phyloP scores from a whole-genome alignment of 2,329 filamentous ascomycete genomes.

The Endothia cerciana region DNA sequence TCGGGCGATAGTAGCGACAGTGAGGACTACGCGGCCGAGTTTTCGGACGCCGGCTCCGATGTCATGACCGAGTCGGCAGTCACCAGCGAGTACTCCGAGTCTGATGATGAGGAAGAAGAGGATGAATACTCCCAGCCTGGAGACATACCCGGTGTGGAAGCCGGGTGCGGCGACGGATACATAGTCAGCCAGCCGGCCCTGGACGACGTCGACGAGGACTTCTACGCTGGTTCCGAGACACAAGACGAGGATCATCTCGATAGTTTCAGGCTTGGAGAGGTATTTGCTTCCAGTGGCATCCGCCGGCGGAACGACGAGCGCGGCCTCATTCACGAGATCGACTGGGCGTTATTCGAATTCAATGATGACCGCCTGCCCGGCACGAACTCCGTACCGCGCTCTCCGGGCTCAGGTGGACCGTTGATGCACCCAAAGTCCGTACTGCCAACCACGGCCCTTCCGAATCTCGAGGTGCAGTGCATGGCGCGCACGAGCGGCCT shows the following conservation, averaged over 20 bases:
- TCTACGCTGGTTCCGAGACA: slow-evolving; percentile 73
- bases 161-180: slow-evolving; percentile 75
- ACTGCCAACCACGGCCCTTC: slow-evolving; percentile 63
- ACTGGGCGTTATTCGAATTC: slow-evolving; percentile 92
- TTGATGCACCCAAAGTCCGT: slow-evolving; percentile 60
- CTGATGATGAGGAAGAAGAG: slow-evolving; percentile 50
- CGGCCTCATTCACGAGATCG: slow-evolving; percentile 84
- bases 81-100: slow-evolving; percentile 54
- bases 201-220: slow-evolving; percentile 81
- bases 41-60: slow-evolving; percentile 66
- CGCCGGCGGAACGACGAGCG: slow-evolving; percentile 71
- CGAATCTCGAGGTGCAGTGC: slow-evolving; percentile 81
- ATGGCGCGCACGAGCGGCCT: slow-evolving; percentile 85
- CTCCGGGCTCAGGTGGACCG: slow-evolving; percentile 31
- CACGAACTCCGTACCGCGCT: slow-evolving; percentile 68
- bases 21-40: slow-evolving; percentile 62
- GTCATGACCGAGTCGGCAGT: slow-evolving; percentile 53
- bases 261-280: slow-evolving; percentile 77
- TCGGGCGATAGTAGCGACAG: slow-evolving; percentile 47
- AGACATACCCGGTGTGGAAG: slow-evolving; percentile 78
- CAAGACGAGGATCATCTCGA: slow-evolving; percentile 83
- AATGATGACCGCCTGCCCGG: slow-evolving; percentile 70
- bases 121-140: slow-evolving; percentile 64
- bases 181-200: slow-evolving; percentile 90
- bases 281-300: slow-evolving; percentile 90